Evolutionary conservation across 1,284 basidiomycete species (phyloP).

Genomic region (Fomitopsis palustris): DNA sequence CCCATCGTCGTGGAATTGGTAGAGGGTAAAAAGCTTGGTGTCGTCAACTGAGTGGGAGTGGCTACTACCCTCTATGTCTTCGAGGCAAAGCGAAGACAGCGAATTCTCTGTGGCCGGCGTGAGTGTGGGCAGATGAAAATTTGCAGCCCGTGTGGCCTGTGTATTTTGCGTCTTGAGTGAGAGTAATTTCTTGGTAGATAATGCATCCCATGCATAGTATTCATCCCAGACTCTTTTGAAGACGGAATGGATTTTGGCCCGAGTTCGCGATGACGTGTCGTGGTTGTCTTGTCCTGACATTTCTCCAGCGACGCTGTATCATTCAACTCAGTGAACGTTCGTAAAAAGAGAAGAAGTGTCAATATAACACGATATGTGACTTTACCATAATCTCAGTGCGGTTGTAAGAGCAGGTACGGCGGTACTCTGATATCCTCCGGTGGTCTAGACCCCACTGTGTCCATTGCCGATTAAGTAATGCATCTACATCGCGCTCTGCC

Average conservation of each 20-base stretch:
- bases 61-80: no score
- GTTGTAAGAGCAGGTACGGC: no score
- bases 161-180: not conserved
- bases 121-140: no score
- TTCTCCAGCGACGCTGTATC: not conserved
- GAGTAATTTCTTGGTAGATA: not conserved
- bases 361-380: no score
- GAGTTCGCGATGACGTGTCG: not conserved
- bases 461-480: no score
- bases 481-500: no score
- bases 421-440: no score
- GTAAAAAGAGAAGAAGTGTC: no score
- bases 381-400: no score
- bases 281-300: not conserved
- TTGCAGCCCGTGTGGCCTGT: not conserved
- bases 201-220: conserved; percentile 5
- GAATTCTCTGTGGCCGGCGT: no score
- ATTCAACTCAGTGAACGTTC: not conserved
- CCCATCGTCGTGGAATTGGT: not conserved
- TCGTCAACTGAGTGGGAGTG: not conserved
- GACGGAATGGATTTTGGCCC: not conserved
- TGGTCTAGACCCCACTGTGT: no score
- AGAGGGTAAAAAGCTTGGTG: not conserved
- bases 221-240: conserved; percentile 7
- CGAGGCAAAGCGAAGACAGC: no score